Percentiles rank a stretch among this genome's conserved stretches.
These are phyloP conservation scores for Picea abies DNA, from an alignment of 83 land plant genomes.

Conservation along the genomic window DNA sequence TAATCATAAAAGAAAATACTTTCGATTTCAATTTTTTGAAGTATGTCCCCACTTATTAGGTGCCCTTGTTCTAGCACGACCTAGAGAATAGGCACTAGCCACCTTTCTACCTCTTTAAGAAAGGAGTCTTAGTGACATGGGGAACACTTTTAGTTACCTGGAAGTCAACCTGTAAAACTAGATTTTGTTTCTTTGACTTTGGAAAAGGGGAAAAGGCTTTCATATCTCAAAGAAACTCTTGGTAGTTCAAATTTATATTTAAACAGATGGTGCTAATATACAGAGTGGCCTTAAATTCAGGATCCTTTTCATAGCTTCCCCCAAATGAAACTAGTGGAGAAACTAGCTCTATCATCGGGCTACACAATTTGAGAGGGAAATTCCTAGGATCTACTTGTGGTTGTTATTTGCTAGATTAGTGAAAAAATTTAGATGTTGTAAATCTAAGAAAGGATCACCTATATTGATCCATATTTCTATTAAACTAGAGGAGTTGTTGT, in stretches of 20 bases:
- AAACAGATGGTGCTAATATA: neutral
- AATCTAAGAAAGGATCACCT: neutral
- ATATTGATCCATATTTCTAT: neutral
- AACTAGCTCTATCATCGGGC: neutral
- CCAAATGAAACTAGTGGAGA: neutral
- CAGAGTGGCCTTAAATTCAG: neutral
- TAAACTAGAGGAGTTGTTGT: neutral
- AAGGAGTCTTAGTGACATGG: no score
- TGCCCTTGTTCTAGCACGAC: neutral
- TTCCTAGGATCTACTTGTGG: neutral
- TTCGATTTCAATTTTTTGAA: no score
- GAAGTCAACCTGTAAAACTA: neutral
- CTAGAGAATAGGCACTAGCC: no score
- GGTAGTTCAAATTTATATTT: neutral
- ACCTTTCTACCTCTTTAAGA: no score
- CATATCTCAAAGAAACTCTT: neutral
- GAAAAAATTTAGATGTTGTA: neutral
- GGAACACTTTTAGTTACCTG: neutral
- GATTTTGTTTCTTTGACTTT: neutral
- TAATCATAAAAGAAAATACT: no score
- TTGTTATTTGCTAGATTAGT: neutral
- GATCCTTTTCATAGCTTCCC: neutral
- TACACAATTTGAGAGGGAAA: neutral
- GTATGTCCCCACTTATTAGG: neutral
- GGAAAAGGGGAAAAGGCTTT: neutral